phyloP scores from a whole-genome alignment of 2,329 filamentous ascomycete genomes.

The Apiospora rasikravindrae region DNA sequence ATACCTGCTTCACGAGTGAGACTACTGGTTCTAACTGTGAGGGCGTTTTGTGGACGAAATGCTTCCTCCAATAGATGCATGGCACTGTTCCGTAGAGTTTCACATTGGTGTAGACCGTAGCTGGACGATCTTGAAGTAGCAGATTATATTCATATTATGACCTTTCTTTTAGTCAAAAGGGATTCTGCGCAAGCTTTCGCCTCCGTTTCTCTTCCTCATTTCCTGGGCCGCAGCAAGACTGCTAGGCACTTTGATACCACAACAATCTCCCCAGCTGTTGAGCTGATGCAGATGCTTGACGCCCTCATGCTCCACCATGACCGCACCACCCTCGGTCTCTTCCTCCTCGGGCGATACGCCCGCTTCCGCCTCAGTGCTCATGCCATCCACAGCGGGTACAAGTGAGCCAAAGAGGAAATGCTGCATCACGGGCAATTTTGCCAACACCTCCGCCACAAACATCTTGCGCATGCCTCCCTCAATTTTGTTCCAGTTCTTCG shows the following conservation, averaged over 20 bases:
- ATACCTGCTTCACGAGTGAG: neutral
- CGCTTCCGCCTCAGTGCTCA: constrained; percentile 69
- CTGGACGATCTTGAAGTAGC: neutral
- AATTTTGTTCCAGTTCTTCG: constrained; percentile 89
- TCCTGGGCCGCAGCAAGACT: constrained; percentile 90
- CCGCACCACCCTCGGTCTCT: constrained; percentile 61
- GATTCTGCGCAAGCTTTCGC: constrained; percentile 70
- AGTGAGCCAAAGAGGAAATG: constrained; percentile 94
- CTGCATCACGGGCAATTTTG: constrained; percentile 97
- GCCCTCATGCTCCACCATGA: constrained; percentile 66
- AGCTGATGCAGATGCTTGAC: constrained; percentile 74
- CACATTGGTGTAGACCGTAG: neutral
- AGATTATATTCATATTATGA: neutral
- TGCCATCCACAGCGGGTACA: constrained; percentile 78
- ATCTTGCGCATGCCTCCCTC: constrained; percentile 95
- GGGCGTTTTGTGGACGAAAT: no score
- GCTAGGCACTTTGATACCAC: constrained; percentile 95
- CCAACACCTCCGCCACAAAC: constrained; percentile 91
- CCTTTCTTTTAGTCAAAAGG: constrained; percentile 71
- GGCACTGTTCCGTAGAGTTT: neutral
- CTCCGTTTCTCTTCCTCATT: constrained; percentile 74
- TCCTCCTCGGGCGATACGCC: constrained; percentile 53
- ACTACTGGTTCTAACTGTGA: neutral
- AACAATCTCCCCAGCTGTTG: constrained; percentile 91
- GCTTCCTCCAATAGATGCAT: no score